A percentile compares a stretch with the other conserved stretches of the same genome.
Evolutionary conservation across 208 protist species (phyloP).

Genomic region (Wallacemonas rigidus): DNA sequence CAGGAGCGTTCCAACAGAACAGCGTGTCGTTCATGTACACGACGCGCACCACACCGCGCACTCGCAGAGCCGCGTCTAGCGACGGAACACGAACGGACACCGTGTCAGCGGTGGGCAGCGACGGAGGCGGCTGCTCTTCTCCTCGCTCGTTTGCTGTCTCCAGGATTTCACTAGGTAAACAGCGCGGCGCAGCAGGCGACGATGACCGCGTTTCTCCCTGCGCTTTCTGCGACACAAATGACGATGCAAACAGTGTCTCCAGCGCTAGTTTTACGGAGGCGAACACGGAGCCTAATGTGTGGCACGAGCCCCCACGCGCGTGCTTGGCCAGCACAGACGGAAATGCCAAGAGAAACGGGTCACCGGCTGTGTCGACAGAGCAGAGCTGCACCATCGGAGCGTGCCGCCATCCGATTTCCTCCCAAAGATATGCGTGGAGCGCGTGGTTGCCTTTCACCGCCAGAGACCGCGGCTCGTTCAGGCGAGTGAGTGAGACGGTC

Average conservation of each 20-base stretch:
- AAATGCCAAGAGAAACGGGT: not conserved
- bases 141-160: no score
- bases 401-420: conserved; percentile 16
- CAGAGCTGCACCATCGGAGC: conserved; percentile 7
- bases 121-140: not conserved
- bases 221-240: conserved; percentile 1
- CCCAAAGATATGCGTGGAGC: not conserved
- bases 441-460: not conserved
- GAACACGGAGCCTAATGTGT: not conserved
- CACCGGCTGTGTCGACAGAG: not conserved
- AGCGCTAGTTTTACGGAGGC: not conserved
- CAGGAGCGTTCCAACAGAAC: not conserved
- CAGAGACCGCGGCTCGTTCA: not conserved
- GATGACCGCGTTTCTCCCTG: no score
- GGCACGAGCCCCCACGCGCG: conserved; percentile 6
- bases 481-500: not conserved
- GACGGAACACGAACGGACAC: not conserved
- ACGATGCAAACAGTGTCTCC: not conserved
- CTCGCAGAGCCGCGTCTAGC: not conserved
- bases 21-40: not conserved
- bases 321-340: conserved; percentile 3
- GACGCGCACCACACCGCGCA: conserved; percentile 1
- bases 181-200: no score
- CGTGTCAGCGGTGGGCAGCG: not conserved
- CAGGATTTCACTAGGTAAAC: no score